Conservation (phyloP, 2,329 filamentous ascomycete genomes). For the Fusarium abutilonis region DNA sequence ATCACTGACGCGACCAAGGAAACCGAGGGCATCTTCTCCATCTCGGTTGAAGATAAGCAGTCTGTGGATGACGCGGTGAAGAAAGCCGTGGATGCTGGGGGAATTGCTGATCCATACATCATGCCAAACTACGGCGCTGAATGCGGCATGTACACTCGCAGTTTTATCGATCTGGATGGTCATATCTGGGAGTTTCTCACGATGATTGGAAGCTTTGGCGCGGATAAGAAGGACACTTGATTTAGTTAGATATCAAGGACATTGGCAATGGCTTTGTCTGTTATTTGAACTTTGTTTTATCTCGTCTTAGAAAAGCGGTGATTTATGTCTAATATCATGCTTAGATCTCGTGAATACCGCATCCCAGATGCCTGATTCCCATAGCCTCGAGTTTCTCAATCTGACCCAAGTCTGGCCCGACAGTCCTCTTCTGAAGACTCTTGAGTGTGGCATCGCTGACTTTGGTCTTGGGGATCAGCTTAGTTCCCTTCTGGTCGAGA, state of each 20-base stretch:
- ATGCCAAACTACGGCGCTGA: conserved; percentile 27
- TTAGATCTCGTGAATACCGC: conserved; percentile 42
- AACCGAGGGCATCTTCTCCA: conserved; percentile 31
- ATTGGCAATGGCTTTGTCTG: no score
- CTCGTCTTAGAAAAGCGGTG: no score
- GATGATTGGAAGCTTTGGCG: background rate
- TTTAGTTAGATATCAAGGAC: background rate
- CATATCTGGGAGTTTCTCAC: conserved; percentile 40
- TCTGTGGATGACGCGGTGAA: conserved; percentile 30
- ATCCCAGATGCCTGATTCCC: conserved; percentile 50
- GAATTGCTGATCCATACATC: conserved; percentile 31
- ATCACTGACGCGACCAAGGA: conserved; percentile 28
- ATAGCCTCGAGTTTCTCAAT: conserved; percentile 50
- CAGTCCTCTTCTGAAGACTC: conserved; percentile 23
- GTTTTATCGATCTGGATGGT: conserved; percentile 39
- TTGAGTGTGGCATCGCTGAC: conserved; percentile 25
- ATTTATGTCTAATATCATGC: no score
- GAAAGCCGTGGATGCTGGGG: conserved; percentile 35
- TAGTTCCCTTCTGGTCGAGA: conserved; percentile 38
- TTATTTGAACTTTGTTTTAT: no score
- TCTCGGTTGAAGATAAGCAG: conserved; percentile 24
- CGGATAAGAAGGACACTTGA: background rate
- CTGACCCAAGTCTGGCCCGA: conserved; percentile 32
- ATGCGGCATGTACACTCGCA: conserved; percentile 36
- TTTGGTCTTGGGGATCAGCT: conserved; percentile 43